phyloP scores from a whole-genome alignment of 306 rosid genomes.

The Delonix regia region DNA sequence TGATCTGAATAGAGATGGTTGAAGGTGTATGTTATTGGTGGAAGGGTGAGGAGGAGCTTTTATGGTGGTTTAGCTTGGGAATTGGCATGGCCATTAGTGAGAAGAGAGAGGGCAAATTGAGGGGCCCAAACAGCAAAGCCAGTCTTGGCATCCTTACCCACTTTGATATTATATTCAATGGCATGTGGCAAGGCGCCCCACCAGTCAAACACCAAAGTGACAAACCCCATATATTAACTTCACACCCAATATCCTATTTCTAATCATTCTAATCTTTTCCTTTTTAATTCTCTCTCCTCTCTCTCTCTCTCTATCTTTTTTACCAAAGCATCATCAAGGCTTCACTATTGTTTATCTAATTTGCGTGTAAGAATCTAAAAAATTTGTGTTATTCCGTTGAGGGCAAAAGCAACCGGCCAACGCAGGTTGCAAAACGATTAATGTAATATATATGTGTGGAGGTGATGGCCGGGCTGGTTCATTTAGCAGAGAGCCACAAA shows the following conservation, averaged over 20 bases:
- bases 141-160: conserved; percentile 30
- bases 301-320: background rate
- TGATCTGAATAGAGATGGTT: conserved; percentile 36
- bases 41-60: conserved; percentile 19
- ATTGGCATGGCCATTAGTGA: conserved; percentile 30
- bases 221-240: background rate
- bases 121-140: conserved; percentile 46
- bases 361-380: background rate
- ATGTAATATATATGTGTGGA: background rate
- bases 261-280: background rate
- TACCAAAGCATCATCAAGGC: background rate
- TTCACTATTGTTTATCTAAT: background rate
- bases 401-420: background rate
- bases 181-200: conserved; percentile 44
- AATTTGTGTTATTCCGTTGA: background rate
- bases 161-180: conserved; percentile 36
- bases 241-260: background rate
- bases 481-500: conserved; percentile 25
- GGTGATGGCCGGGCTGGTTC: conserved; percentile 38
- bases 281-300: background rate
- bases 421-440: background rate
- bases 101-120: conserved; percentile 24
- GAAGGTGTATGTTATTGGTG: conserved; percentile 33
- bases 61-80: conserved; percentile 19
- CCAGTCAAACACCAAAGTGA: conserved; percentile 28